Evolutionary conservation across 2,329 filamentous ascomycete genomes (phyloP).

Genomic region (Thermoascus crustaceus): DNA sequence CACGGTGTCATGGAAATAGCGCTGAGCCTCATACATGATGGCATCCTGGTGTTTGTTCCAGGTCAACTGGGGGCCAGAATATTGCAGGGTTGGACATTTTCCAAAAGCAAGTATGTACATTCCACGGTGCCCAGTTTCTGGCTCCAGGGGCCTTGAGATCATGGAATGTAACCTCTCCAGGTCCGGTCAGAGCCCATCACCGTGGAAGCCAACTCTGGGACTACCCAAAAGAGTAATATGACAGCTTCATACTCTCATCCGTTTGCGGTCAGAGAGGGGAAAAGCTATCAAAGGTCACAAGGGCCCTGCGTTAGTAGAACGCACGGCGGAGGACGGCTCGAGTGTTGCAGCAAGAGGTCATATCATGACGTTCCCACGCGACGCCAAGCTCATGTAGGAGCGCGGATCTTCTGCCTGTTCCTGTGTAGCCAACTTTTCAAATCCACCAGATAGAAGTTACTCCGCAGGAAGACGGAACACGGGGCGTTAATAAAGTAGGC

Average conservation of each 20-base stretch:
- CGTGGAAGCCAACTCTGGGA: neutral
- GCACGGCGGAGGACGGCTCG: neutral
- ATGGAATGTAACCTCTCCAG: constrained; percentile 1
- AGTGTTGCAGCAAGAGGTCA: constrained; percentile 1
- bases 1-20: neutral
- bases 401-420: neutral
- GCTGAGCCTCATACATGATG: neutral
- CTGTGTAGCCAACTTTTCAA: neutral
- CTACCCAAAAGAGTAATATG: neutral
- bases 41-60: neutral
- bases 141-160: neutral
- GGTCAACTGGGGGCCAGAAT: neutral
- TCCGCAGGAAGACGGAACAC: neutral
- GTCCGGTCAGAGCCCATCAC: neutral
- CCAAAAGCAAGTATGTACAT: constrained; percentile 1
- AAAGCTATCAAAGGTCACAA: neutral
- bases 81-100: neutral
- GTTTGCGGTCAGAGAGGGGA: neutral
- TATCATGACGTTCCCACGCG: constrained; percentile 1
- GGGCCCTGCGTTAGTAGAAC: neutral
- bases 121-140: neutral
- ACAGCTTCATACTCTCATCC: neutral
- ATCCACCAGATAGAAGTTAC: neutral
- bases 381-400: neutral
- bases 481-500: neutral